Base-by-base conservation (phyloP, 2,329 filamentous ascomycete species). In the Camillea tinctor region DNA sequence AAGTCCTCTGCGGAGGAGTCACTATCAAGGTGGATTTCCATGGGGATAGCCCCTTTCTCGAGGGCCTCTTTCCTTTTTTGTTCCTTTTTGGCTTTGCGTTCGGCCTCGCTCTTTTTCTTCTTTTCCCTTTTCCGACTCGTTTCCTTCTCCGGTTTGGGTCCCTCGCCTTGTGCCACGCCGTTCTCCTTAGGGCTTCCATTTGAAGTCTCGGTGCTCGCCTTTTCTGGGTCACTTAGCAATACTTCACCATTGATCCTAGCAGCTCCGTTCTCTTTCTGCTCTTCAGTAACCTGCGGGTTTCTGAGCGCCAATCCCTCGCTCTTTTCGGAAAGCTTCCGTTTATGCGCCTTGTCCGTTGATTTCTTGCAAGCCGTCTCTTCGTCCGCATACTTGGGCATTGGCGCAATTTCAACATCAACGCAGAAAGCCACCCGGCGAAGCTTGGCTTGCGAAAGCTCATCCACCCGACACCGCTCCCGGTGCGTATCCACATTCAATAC, bases 361-460 rank as follows among this genome's bases (percentile, higher is more conserved):
- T 76, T 76, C 59, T 84, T 84, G 50, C 78, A 76, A n/a, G 75
- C 70, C 57, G 82, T 74, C 6, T 84, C 83, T 17, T 81, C 81
- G 2, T 95, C 91, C 15, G 80, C 77, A 67, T 96, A 95, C 67
- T 86, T 88, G 22, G 93, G 92, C 71, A 92, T 88, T 0, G 93
- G 92, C 2, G 94, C 94, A 71, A 99, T 96, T 74, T 99, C 95
- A 4, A 99, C 93, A 71, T 99, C 95, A 2, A 99, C 95, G 68
- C 92, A 97, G 71, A 99, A 99, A 0, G 94, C 91, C 0, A 99
- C 95, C 56, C 93, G 87, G 57, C 92, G 86, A 61, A 99, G 76
- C 73, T 95, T 97, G 54, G 86, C 85, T 69, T 89, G 86, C 66
- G 93, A 88, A 52, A 99, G 80, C 66, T 96, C 93, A 4, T 85